phyloP scores from a whole-genome alignment of 108 stramenopile genomes.

The Pseudonitzschia multistriata region DNA sequence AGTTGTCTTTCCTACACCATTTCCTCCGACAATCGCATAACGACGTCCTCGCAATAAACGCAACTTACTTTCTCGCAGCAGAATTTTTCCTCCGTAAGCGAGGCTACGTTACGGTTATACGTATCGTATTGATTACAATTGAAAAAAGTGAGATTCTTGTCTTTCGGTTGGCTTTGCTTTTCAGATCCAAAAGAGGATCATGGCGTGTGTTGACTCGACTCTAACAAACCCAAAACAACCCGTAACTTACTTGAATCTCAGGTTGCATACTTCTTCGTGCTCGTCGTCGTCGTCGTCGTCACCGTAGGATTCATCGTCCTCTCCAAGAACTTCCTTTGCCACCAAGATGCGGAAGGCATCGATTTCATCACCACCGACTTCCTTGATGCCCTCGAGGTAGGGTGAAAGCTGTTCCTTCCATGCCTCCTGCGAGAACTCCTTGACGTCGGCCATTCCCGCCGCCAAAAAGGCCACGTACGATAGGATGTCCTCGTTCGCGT shows the following conservation, averaged over 20 bases:
- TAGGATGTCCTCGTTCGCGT: constrained; percentile 56
- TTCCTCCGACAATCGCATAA: constrained; percentile 95
- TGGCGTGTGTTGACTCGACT: neutral
- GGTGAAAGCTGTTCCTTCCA: constrained; percentile 68
- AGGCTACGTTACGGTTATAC: constrained; percentile 58
- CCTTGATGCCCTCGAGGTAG: constrained; percentile 47
- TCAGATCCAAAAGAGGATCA: neutral
- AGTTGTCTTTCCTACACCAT: constrained; percentile 97
- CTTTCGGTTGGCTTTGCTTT: neutral
- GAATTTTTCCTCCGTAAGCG: constrained; percentile 98
- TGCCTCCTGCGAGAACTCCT: constrained; percentile 47
- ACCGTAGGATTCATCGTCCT: constrained; percentile 68
- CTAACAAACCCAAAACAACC: neutral
- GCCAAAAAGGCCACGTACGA: constrained; percentile 81
- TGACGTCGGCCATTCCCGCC: constrained; percentile 48
- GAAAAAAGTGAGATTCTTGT: neutral
- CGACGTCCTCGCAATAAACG: constrained; percentile 92
- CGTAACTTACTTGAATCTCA: constrained; percentile 64
- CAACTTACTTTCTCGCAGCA: constrained; percentile 93
- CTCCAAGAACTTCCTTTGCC: constrained; percentile 42
- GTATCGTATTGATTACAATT: neutral
- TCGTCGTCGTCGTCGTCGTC: constrained; percentile 84
- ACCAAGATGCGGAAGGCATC: constrained; percentile 52
- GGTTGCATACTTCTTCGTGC: constrained; percentile 90
- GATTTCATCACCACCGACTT: constrained; percentile 24